Percentiles rank a stretch among this genome's conserved stretches.
These are phyloP conservation scores for Rhodosporidiobolus odoratus DNA, from an alignment of 768 basidiomycete genomes.

Conservation along the genomic window DNA sequence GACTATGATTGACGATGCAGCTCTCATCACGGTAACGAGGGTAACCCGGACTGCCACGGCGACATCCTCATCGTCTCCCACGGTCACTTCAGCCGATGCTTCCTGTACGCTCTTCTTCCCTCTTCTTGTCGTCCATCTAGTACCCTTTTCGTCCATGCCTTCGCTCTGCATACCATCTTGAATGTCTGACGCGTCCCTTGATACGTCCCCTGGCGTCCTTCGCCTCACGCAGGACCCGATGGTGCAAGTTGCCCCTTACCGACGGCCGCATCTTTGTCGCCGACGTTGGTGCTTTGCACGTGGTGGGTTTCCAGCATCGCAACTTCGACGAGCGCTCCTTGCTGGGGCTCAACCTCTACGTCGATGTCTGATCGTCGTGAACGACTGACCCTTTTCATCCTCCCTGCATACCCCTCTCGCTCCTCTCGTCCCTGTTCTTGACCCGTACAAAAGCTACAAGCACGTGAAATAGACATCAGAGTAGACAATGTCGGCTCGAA, in stretches of 20 bases:
- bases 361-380: not conserved
- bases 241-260: constrained; percentile 64
- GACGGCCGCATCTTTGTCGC: constrained; percentile 40
- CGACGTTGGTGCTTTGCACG: constrained; percentile 30
- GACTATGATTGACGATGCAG: constrained; percentile 48
- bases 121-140: too few species aligned
- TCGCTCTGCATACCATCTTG: not conserved
- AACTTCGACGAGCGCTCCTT: constrained; percentile 28
- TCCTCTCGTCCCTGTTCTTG: not conserved
- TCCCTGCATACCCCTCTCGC: not conserved
- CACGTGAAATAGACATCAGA: too few species aligned
- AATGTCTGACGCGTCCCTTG: not conserved
- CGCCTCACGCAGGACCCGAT: constrained; percentile 70
- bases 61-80: constrained; percentile 88
- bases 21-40: constrained; percentile 66
- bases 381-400: not conserved
- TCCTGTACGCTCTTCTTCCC: constrained; percentile 23
- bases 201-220: constrained; percentile 45
- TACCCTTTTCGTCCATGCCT: too few species aligned
- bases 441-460: too few species aligned
- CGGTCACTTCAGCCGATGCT: constrained; percentile 55
- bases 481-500: too few species aligned
- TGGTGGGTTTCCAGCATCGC: constrained; percentile 29
- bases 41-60: constrained; percentile 61
- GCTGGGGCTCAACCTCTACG: constrained; percentile 25